Evolutionary conservation across 306 rosid genomes (phyloP), one percentile per base, ranked within the genome.

Genomic region (Prunus mongolica): DNA sequence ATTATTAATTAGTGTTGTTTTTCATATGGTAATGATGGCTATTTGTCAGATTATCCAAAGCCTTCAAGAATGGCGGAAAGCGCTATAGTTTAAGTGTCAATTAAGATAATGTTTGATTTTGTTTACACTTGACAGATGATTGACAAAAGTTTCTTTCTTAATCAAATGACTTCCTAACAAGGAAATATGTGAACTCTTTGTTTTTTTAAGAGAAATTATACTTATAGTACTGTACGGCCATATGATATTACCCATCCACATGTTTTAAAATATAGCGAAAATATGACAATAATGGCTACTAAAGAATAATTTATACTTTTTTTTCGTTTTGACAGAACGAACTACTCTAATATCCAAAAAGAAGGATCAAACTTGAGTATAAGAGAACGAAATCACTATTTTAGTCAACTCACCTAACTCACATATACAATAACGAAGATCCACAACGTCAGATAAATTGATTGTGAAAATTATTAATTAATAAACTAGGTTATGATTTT

Each of bases 331-430:
- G 9, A 34, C 44, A 6, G 6, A 34, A 38, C 0, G 2, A 7
- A 38, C 2, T 38, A 38, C 9, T 38, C 9, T 38, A 38, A 38
- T 7, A 38, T 38, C 1, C 0, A 0, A 0, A 38, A 0, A 6
- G 0, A 1, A 0, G 0, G 2, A 38, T 38, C 44, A 38, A 38
- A 38, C 0, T 38, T 38, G 9, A 38, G 0, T 38, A 0, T 0
- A 38, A 38, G 0, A 38, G 44, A 38, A 0, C 44, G 9, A 38
- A 7, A 2, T 1, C 41, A 1, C 9, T 38, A 6, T 7, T 38
- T 38, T 6, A 38, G 1, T 38, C 2, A 38, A 34, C 41, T 34
- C 0, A 6, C 0, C 8, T 34, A 34, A 34, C 8, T 6, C 8
- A 1, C 41, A 34, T 6, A 6, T 34, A 2, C 41, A 34, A 38